phyloP scores from a whole-genome alignment of 148 eudicot genomes.

The Salicornia ramosissima region DNA sequence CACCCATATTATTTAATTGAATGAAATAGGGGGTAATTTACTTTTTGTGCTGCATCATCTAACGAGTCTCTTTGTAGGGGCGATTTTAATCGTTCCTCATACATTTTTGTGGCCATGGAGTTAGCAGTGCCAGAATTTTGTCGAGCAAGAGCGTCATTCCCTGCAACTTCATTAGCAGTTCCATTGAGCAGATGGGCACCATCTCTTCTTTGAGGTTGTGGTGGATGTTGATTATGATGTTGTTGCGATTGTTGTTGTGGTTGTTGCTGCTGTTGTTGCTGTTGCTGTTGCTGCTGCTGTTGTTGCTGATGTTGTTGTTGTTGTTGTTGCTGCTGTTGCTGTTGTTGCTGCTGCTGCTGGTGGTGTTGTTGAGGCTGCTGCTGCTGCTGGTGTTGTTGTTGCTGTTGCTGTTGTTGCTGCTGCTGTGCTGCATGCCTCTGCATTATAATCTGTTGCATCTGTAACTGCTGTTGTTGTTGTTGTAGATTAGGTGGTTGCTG shows the following conservation, averaged over 20 bases:
- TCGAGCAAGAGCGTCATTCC: conserved; percentile 46
- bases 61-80: conserved; percentile 56
- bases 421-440: conserved; percentile 61
- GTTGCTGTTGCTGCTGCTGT: conserved; percentile 49
- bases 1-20: neutral
- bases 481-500: conserved; percentile 38
- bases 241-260: conserved; percentile 52
- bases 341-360: conserved; percentile 23
- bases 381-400: conserved; percentile 23
- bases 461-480: conserved; percentile 53
- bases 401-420: conserved; percentile 35
- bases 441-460: conserved; percentile 47
- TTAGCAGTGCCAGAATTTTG: conserved; percentile 55
- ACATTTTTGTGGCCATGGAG: conserved; percentile 56
- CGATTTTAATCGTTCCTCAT: conserved; percentile 53
- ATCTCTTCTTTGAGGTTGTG: conserved; percentile 54
- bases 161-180: conserved; percentile 43
- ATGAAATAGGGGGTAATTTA: conserved; percentile 5
- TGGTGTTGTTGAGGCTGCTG: conserved; percentile 30
- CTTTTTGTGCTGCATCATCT: conserved; percentile 57
- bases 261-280: conserved; percentile 40
- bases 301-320: conserved; percentile 44
- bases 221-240: conserved; percentile 45
- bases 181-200: conserved; percentile 58
- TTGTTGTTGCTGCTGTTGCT: conserved; percentile 32